A percentile compares a stretch with the other conserved stretches of the same genome.
These are phyloP conservation scores for Sporothrix euskadiensis DNA, from an alignment of 2,329 filamentous ascomycete species.

Conservation along the genomic window DNA sequence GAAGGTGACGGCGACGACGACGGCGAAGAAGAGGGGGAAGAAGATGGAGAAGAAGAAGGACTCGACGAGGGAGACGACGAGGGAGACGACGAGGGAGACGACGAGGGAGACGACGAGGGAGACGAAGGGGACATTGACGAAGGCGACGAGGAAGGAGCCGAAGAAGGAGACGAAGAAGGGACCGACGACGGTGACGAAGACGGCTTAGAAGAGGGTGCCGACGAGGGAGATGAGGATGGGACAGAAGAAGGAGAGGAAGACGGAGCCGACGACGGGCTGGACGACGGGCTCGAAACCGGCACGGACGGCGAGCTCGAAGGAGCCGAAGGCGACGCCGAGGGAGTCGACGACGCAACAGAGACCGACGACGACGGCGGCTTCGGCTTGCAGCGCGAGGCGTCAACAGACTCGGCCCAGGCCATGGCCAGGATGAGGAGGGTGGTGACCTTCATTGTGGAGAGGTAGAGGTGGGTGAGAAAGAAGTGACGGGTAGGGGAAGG, in stretches of 20 bases:
- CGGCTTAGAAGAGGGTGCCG: too few relatives aligned
- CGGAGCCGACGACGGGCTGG: neutral
- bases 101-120: too few relatives aligned
- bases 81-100: too few relatives aligned
- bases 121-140: too few relatives aligned
- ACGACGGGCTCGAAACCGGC: neutral
- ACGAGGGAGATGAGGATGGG: neutral
- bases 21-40: neutral
- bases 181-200: too few relatives aligned
- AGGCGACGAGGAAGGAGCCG: too few relatives aligned
- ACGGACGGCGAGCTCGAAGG: neutral
- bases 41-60: neutral
- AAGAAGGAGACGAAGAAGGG: too few relatives aligned
- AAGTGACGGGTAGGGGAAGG: neutral
- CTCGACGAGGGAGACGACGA: neutral
- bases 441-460: slow-evolving; percentile 14
- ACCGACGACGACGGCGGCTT: neutral
- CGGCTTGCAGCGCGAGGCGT: slow-evolving; percentile 11
- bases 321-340: neutral
- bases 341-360: neutral
- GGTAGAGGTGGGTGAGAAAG: neutral
- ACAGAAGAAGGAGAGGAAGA: neutral
- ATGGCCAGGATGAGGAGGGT: slow-evolving; percentile 11
- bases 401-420: slow-evolving; percentile 9
- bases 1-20: neutral